Evolutionary conservation across 345 rosid genomes (phyloP).

Genomic region (Turritis glabra): DNA sequence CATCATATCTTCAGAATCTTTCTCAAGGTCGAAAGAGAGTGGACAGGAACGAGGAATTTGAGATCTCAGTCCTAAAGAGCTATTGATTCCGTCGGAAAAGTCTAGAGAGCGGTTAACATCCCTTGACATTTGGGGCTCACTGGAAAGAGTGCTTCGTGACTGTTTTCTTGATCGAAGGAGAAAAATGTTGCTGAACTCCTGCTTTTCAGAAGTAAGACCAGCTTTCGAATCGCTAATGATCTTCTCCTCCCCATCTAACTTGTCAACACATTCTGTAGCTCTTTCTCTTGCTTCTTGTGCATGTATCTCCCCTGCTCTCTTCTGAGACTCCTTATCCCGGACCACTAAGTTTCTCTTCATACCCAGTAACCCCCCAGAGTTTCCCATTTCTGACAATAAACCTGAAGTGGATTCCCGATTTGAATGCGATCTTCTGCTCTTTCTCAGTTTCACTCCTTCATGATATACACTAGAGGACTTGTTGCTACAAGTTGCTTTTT

Average conservation of each 20-base stretch:
- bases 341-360: background rate
- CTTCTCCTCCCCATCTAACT: slow-evolving; percentile 39
- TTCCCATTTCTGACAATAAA: slow-evolving; percentile 43
- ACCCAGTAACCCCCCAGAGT: slow-evolving; percentile 25
- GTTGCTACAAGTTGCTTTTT: slow-evolving; percentile 35
- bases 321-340: slow-evolving; percentile 34
- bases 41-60: slow-evolving; percentile 58
- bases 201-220: slow-evolving; percentile 35
- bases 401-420: slow-evolving; percentile 18
- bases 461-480: slow-evolving; percentile 36
- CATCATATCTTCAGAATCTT: slow-evolving; percentile 33
- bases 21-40: slow-evolving; percentile 44
- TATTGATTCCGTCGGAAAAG: slow-evolving; percentile 30
- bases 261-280: slow-evolving; percentile 20
- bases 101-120: too few species aligned
- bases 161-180: slow-evolving; percentile 51
- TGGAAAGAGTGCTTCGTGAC: slow-evolving; percentile 27
- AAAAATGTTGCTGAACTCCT: slow-evolving; percentile 44
- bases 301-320: slow-evolving; percentile 36
- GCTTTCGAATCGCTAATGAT: slow-evolving; percentile 35
- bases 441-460: background rate
- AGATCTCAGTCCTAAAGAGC: slow-evolving; percentile 35
- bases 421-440: slow-evolving; percentile 33
- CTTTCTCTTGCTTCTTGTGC: slow-evolving; percentile 25
- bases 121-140: slow-evolving; percentile 29